Evolutionary conservation across 2,329 filamentous ascomycete genomes (phyloP), one percentile per base, ranked within the genome.

Genomic region (Pseudocercospora fijiensis): DNA sequence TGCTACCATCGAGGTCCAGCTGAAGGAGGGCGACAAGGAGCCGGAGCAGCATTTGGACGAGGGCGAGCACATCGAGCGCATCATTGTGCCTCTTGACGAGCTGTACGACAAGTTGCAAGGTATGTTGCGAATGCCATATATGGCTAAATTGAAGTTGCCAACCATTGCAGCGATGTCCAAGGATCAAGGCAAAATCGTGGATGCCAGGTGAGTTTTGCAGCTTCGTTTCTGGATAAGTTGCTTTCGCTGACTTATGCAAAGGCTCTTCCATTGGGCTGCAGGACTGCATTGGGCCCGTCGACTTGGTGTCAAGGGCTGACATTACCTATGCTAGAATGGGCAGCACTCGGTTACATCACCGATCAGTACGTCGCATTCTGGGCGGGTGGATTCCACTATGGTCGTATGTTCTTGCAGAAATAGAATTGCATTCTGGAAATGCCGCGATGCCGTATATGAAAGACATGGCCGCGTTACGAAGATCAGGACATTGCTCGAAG

Each of bases 11-110:
- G 83, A 86, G 74, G 84, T 86, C 13, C 72, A 83, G 57, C 72
- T 87, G 60, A 75, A 77, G 10, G 75, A 76, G 57, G 82, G 82
- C 65, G 81, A 78, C 2, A 80, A 83, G 68, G 76, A 80, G 76
- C 85, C 85, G 0, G 81, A 85, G 76, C 85, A 87, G 75, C 78
- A 81, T 57, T 76, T 87, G 33, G 85, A 88, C 62, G 85, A 86
- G 58, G 85, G 85, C 9, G 85, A 87, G 76, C 82, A 84, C 71
- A 88, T 88, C 65, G 79, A 86, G 75, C 76, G 84, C n/a, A 81
- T 87, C 1, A 78, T 86, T 20, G 81, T 88, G 57, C 85, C 85
- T 51, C 72, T 88, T 13, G 72, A 77, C 22, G 82, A 86, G 71
- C 74, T 88, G 49, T 86, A 86, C 73, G 80, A 83, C 33, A 78